Conservation (phyloP, 345 rosid genomes). For the Geranium rotundifolium region DNA sequence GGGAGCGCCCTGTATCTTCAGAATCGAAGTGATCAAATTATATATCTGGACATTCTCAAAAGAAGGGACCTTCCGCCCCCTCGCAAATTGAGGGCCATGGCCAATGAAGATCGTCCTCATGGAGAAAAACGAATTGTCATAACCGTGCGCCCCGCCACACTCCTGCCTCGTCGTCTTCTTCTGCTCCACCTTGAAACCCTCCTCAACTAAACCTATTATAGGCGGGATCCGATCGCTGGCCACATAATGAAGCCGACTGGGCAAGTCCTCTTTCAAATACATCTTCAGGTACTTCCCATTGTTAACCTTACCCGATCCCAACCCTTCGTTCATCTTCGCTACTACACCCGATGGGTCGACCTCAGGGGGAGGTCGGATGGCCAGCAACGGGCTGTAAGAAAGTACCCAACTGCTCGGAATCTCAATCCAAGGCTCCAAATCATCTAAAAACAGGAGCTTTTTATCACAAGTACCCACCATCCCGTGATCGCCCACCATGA, state of each 20-base stretch:
- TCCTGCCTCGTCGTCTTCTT: conserved; percentile 39
- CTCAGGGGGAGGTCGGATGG: conserved; percentile 59
- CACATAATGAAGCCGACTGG: conserved; percentile 62
- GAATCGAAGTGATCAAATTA: conserved; percentile 70
- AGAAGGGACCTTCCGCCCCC: conserved; percentile 76
- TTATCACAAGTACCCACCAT: conserved; percentile 94
- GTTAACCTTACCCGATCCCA: conserved; percentile 57
- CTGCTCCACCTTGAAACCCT: conserved; percentile 74
- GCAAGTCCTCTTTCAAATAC: conserved; percentile 77
- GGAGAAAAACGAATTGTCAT: conserved; percentile 80
- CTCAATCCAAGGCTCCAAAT: conserved; percentile 62
- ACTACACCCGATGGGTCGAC: conserved; percentile 34
- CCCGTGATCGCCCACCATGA: conserved; percentile 94
- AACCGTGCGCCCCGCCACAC: conserved; percentile 91
- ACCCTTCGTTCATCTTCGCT: conserved; percentile 71
- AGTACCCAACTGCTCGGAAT: conserved; percentile 68
- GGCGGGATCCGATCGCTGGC: conserved; percentile 68
- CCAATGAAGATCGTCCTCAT: conserved; percentile 90
- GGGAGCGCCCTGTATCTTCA: conserved; percentile 58
- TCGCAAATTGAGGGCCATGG: conserved; percentile 72
- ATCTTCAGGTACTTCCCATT: conserved; percentile 67
- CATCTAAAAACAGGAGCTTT: conserved; percentile 58
- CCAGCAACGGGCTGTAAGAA: conserved; percentile 58
- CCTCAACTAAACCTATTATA: conserved; percentile 60
- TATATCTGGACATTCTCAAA: conserved; percentile 91